These are phyloP conservation scores for Paramecium bursaria DNA, from an alignment of 73 alveolate genomes.

Conservation along the genomic window DNA sequence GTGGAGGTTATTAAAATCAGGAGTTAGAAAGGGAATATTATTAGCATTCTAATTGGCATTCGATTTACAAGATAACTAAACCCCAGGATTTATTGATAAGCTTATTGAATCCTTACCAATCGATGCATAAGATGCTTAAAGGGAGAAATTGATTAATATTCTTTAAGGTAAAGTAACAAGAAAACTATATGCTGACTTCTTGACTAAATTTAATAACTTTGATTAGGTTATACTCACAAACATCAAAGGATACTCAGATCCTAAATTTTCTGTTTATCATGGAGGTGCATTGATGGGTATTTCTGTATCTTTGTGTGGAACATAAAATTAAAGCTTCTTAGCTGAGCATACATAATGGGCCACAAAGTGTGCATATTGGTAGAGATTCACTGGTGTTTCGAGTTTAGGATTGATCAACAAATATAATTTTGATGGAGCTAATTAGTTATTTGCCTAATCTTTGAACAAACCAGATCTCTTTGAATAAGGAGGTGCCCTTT, in stretches of 20 bases:
- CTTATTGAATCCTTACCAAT: slow-evolving; percentile 71
- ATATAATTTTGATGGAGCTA: slow-evolving; percentile 85
- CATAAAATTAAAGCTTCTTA: slow-evolving; percentile 80
- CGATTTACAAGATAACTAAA: slow-evolving; percentile 90
- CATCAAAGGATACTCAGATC: slow-evolving; percentile 75
- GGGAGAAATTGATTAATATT: slow-evolving; percentile 68
- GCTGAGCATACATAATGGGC: slow-evolving; percentile 87
- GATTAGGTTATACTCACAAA: slow-evolving; percentile 75
- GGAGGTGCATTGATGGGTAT: slow-evolving; percentile 80
- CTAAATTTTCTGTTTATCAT: slow-evolving; percentile 76
- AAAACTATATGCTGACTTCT: slow-evolving; percentile 77
- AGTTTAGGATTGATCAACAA: slow-evolving; percentile 92
- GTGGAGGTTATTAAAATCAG: slow-evolving; percentile 9
- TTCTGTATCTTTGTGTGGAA: slow-evolving; percentile 76
- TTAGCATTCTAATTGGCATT: slow-evolving; percentile 39
- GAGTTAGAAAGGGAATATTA: slow-evolving; percentile 5
- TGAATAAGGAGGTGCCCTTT: slow-evolving; percentile 65
- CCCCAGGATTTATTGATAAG: slow-evolving; percentile 81
- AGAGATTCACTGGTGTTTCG: slow-evolving; percentile 56
- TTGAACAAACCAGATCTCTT: slow-evolving; percentile 37
- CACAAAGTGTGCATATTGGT: slow-evolving; percentile 83
- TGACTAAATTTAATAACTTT: slow-evolving; percentile 85
- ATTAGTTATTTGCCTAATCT: slow-evolving; percentile 75
- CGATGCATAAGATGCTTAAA: slow-evolving; percentile 39
- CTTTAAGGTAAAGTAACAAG: slow-evolving; percentile 76